Evolutionary conservation across 2,329 filamentous ascomycete genomes (phyloP).

Genomic region (Colletotrichum somersetense): DNA sequence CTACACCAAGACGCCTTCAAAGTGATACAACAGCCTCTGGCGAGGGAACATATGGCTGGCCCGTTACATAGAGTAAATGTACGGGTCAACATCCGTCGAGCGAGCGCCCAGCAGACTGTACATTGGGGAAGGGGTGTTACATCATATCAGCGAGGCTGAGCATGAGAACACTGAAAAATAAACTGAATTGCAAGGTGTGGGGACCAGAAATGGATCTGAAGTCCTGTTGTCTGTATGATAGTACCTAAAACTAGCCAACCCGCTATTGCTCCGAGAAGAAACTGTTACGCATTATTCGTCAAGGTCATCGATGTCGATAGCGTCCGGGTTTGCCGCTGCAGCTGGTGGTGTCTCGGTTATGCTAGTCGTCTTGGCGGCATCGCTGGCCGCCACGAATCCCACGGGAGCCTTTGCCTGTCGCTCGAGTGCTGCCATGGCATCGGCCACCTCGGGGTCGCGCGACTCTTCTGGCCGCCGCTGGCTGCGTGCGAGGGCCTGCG

Average conservation of each 20-base stretch:
- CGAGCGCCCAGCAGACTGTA: neutral
- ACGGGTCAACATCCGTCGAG: neutral
- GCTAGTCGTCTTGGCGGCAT: constrained; percentile 72
- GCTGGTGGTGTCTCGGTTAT: constrained; percentile 55
- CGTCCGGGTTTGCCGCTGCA: constrained; percentile 81
- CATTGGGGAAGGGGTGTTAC: neutral
- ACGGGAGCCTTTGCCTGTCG: constrained; percentile 88
- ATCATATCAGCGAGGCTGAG: neutral
- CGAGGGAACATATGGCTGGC: neutral
- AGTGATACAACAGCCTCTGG: neutral
- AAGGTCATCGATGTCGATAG: constrained; percentile 82
- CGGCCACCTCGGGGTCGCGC: constrained; percentile 65
- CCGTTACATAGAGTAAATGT: neutral
- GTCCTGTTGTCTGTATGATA: constrained; percentile 30
- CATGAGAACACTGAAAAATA: neutral
- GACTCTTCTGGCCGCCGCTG: constrained; percentile 68
- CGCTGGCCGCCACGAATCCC: constrained; percentile 91
- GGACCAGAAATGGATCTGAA: neutral
- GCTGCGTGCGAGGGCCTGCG: constrained; percentile 88
- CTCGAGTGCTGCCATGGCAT: constrained; percentile 92
- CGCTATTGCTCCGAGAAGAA: constrained; percentile 15
- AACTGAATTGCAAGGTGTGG: constrained; percentile 13
- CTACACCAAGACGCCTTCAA: constrained; percentile 51
- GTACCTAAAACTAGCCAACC: constrained; percentile 25
- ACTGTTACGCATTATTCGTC: constrained; percentile 64